These are phyloP conservation scores for Yamadazyma sp. DNA, from an alignment of 1,139 yeast genomes.

Conservation along the genomic window DNA sequence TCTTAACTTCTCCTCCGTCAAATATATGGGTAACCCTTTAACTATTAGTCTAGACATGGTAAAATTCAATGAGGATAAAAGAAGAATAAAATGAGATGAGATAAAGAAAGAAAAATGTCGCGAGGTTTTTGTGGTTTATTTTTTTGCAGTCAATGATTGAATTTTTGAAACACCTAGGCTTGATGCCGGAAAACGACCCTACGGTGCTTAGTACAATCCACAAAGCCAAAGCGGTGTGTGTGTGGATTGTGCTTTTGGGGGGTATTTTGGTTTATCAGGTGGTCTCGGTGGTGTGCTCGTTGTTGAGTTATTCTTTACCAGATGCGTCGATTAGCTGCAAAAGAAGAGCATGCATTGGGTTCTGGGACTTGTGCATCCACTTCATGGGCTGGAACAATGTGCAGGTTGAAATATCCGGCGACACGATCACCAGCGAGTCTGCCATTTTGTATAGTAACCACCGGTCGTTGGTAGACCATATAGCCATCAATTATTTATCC, in stretches of 20 bases:
- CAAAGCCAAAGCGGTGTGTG: constrained; percentile 21
- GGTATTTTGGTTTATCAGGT: constrained; percentile 24
- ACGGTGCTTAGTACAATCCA: constrained; percentile 9
- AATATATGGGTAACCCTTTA: constrained; percentile 85
- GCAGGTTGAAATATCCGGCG: constrained; percentile 41
- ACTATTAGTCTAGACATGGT: constrained; percentile 89
- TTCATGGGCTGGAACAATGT: constrained; percentile 38
- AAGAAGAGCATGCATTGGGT: constrained; percentile 22
- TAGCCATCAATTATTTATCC: constrained; percentile 48
- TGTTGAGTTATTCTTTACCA: constrained; percentile 25
- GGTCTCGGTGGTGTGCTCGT: constrained; percentile 20
- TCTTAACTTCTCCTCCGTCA: constrained; percentile 71
- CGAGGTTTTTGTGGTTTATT: neutral
- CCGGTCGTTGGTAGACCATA: constrained; percentile 53
- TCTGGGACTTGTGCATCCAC: constrained; percentile 38
- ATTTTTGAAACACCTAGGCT: constrained; percentile 22
- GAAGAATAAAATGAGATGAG: constrained; percentile 9
- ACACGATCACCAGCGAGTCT: constrained; percentile 41
- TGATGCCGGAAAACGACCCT: constrained; percentile 16
- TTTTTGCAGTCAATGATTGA: too few species aligned
- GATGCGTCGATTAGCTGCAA: constrained; percentile 25
- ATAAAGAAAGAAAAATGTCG: neutral
- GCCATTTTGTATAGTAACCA: constrained; percentile 56
- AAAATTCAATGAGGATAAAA: neutral
- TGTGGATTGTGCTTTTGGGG: constrained; percentile 16